Conservation (phyloP, 2,329 filamentous ascomycete genomes). For the Ophiosphaerella herpotricha region DNA sequence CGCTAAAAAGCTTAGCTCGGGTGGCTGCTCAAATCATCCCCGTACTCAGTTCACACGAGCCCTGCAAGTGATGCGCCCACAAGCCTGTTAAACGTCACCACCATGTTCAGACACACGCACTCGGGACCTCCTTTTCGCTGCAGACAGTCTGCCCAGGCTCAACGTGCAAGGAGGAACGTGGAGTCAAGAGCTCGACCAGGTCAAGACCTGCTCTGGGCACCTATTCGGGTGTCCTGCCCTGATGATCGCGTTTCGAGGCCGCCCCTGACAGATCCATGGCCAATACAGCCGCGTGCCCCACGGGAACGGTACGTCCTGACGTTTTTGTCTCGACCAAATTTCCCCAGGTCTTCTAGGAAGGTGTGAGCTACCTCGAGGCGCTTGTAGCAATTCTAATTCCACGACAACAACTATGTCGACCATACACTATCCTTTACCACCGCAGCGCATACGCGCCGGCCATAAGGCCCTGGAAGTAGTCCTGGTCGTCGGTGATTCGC, state of each 20-base stretch:
- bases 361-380: conserved; percentile 2
- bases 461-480: background rate
- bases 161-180: too few relatives aligned
- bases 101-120: background rate
- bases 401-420: background rate
- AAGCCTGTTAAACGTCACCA: conserved; percentile 14
- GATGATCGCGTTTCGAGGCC: background rate
- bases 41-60: conserved; percentile 10
- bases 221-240: too few relatives aligned
- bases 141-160: background rate
- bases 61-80: conserved; percentile 16
- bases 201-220: background rate
- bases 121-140: background rate
- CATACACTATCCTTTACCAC: background rate
- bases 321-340: background rate
- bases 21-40: background rate
- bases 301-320: conserved; percentile 5
- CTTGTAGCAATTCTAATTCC: conserved; percentile 2
- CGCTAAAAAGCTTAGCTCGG: conserved; percentile 15
- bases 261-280: background rate
- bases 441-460: conserved; percentile 9
- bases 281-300: conserved; percentile 6
- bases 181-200: conserved; percentile 1
- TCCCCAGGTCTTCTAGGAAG: conserved; percentile 1
- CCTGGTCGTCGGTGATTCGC: conserved; percentile 1